Conservation (phyloP, 192 early-diverging fungal species). For the Phycomyces nitens region DNA sequence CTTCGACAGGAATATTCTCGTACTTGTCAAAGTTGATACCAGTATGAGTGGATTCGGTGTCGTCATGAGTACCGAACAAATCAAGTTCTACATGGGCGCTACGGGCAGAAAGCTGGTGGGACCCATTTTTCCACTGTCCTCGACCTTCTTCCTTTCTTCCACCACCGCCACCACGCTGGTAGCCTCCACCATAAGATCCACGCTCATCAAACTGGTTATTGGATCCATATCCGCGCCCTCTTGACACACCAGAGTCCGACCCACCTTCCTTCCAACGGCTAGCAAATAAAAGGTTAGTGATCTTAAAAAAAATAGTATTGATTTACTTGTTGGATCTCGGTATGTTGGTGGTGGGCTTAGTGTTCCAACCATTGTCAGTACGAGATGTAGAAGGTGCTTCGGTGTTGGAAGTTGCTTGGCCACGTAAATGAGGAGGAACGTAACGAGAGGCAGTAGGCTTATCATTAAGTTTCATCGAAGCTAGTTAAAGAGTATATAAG, state of each 20-base stretch:
- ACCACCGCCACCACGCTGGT: too few species aligned
- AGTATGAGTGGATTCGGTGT: conserved; percentile 72
- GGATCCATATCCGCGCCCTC: conserved; percentile 9
- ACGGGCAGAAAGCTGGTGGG: conserved; percentile 71
- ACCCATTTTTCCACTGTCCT: conserved; percentile 73
- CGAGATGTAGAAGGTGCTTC: background rate
- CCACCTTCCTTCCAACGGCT: too few species aligned
- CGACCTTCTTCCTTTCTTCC: conserved; percentile 30
- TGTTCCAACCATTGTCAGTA: conserved; percentile 31
- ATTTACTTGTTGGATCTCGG: too few species aligned
- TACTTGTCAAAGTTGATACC: conserved; percentile 99
- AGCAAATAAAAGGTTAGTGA: too few species aligned
- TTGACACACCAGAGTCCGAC: conserved; percentile 31
- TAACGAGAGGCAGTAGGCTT: conserved; percentile 49
- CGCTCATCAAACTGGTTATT: conserved; percentile 37
- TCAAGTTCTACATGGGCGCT: conserved; percentile 78
- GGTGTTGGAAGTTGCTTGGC: conserved; percentile 21
- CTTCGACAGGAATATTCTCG: conserved; percentile 97
- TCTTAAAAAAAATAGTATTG: too few species aligned
- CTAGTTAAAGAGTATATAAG: too few species aligned
- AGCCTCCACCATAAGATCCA: conserved; percentile 28
- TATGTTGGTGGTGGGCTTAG: too few species aligned
- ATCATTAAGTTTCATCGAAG: conserved; percentile 57
- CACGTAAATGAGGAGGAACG: conserved; percentile 67
- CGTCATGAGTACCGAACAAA: conserved; percentile 71